Conservation (phyloP, 768 basidiomycete species). For the Cytidiella melzeri region DNA sequence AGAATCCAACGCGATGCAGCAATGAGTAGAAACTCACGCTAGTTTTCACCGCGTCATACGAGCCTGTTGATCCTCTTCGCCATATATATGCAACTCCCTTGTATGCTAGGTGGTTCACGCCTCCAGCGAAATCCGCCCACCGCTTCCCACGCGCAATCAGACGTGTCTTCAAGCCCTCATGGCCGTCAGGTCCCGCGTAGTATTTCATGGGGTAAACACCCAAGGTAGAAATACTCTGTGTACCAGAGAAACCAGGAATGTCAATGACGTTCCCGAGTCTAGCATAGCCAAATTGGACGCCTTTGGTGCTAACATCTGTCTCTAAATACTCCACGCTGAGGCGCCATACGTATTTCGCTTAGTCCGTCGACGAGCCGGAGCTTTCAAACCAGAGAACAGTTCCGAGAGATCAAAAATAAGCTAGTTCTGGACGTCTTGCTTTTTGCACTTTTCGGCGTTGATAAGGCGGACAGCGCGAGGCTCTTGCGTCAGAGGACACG, state of each 20-base stretch:
- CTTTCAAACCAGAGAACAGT: constrained; percentile 12
- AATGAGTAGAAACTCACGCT: constrained; percentile 30
- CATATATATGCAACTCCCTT: constrained; percentile 41
- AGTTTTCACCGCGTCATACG: constrained; percentile 37
- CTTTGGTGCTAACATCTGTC: constrained; percentile 22
- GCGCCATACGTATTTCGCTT: constrained; percentile 37
- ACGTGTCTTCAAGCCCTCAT: constrained; percentile 33
- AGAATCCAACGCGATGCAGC: not conserved
- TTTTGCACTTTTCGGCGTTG: constrained; percentile 31
- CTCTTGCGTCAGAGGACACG: constrained; percentile 48
- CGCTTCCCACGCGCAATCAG: constrained; percentile 47
- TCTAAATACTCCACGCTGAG: constrained; percentile 54
- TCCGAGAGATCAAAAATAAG: constrained; percentile 20
- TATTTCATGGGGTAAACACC: constrained; percentile 50
- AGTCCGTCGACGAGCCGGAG: constrained; percentile 4
- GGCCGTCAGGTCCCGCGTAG: constrained; percentile 34
- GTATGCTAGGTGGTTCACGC: constrained; percentile 52
- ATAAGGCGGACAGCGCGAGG: constrained; percentile 46
- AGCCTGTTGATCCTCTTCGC: constrained; percentile 23
- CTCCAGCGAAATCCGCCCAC: constrained; percentile 45
- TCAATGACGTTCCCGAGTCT: constrained; percentile 25
- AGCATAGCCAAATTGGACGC: constrained; percentile 19
- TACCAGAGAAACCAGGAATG: constrained; percentile 41
- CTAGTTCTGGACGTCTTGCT: no score
- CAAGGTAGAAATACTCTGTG: constrained; percentile 42